These are phyloP conservation scores for Russula sp. DNA, from an alignment of 768 basidiomycete species.

Conservation along the genomic window DNA sequence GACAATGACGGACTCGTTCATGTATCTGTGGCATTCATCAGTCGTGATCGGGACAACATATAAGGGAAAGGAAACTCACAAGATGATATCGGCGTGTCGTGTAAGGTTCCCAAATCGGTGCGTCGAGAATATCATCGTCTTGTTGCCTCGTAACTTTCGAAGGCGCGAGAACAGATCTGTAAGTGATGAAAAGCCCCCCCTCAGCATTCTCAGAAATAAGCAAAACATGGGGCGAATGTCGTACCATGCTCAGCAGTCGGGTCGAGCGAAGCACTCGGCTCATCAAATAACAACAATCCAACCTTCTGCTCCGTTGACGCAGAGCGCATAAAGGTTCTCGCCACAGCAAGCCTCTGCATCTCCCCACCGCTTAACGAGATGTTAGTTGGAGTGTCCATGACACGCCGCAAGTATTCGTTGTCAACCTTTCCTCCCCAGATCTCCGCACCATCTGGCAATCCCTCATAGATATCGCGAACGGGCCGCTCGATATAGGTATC, in stretches of 20 bases:
- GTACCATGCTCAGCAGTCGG: conserved; percentile 68
- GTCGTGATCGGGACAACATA: neutral
- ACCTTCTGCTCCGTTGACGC: conserved; percentile 38
- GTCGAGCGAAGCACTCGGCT: conserved; percentile 67
- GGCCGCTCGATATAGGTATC: conserved; percentile 65
- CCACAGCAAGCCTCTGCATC: too few species aligned
- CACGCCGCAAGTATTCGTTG: neutral
- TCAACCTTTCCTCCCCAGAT: conserved; percentile 56
- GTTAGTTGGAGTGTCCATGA: neutral
- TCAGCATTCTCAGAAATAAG: too few species aligned
- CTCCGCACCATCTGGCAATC: conserved; percentile 56
- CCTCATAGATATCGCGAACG: conserved; percentile 59
- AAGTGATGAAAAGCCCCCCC: too few species aligned
- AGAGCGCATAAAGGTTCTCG: conserved; percentile 65
- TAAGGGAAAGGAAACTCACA: neutral
- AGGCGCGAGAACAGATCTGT: conserved; percentile 65
- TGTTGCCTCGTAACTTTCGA: conserved; percentile 58
- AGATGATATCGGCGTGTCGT: conserved; percentile 36
- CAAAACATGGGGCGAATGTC: conserved; percentile 8
- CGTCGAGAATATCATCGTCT: conserved; percentile 79
- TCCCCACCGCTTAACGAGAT: conserved; percentile 58
- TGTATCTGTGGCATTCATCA: conserved; percentile 42
- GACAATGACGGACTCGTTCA: conserved; percentile 51
- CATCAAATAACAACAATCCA: conserved; percentile 48
- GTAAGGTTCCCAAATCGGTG: conserved; percentile 67